These are phyloP conservation scores for Hypocreales sp. DNA, from an alignment of 2,329 filamentous ascomycete species.

Conservation along the genomic window DNA sequence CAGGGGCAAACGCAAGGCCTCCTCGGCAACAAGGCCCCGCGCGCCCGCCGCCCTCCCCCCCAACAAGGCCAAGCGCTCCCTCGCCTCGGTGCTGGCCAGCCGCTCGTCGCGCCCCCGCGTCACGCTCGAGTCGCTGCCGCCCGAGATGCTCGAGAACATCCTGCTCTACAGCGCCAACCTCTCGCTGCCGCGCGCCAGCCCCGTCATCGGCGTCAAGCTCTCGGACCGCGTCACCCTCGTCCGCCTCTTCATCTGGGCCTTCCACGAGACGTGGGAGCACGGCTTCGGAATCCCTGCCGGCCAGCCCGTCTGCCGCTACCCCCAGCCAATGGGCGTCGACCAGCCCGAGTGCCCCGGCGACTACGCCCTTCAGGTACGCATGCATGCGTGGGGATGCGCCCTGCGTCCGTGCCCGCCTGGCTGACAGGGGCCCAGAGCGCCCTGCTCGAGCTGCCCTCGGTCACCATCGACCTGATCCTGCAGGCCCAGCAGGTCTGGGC, in stretches of 20 bases:
- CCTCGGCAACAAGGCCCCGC: conserved; percentile 5
- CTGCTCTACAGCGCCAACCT: conserved; percentile 33
- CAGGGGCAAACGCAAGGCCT: conserved; percentile 25
- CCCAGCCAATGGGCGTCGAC: conserved; percentile 1
- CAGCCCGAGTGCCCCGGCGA: conserved; percentile 15
- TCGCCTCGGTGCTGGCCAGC: conserved; percentile 14
- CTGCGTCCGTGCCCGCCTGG: too few relatives aligned
- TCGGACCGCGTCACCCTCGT: conserved; percentile 23
- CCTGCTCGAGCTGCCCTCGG: conserved; percentile 28
- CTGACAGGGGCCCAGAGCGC: too few relatives aligned
- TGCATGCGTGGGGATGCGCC: too few relatives aligned
- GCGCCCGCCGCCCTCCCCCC: conserved; percentile 2
- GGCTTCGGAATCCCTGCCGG: conserved; percentile 15
- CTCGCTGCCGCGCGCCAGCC: conserved; percentile 28
- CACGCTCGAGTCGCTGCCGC: conserved; percentile 23
- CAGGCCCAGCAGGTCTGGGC: conserved; percentile 32
- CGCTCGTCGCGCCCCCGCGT: conserved; percentile 10
- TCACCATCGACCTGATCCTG: conserved; percentile 27
- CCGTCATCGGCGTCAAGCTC: conserved; percentile 27
- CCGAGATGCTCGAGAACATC: conserved; percentile 38
- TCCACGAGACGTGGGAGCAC: conserved; percentile 22
- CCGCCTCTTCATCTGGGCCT: conserved; percentile 19
- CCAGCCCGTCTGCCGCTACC: conserved; percentile 5
- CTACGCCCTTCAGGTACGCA: conserved; percentile 26
- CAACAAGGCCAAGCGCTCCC: conserved; percentile 13